Evolutionary conservation across 257 asterid species (phyloP), one percentile per base, ranked within the genome.

Genomic region (Nicotiana benthamiana): DNA sequence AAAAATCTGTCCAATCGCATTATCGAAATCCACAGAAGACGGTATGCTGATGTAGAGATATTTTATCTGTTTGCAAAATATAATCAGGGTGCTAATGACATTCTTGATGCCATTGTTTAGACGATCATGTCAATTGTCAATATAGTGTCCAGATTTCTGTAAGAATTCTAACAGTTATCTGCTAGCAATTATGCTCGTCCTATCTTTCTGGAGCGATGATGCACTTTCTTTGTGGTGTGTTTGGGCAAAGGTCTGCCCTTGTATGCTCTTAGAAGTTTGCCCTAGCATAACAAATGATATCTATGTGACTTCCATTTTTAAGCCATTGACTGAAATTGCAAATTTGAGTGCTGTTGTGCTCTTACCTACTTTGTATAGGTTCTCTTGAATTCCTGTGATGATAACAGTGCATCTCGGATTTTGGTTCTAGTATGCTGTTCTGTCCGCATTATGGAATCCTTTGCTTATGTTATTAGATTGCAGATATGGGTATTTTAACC

Each of bases 1-100:
- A 90, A 85, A 57, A 90, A 88, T 59, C 88, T 95, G 70, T 86
- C 97, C 8, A 83, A 83, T 70, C 91, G 92, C 79, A 91, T 95
- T 53, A 83, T 74, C 75, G 95, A 92, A 62, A 84, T 87, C 63
- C 99, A 95, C 88, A 90, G 85, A 87, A 85, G 92, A 79, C 91
- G 97, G 99, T 93, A 90, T 61, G 83, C 54, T n/a, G 54, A 64
- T 11, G 8, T 74, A 48, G 24, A 74, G 4, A 74, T 48, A 7
- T 1, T 74, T 48, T 26, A 62, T 62, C 40, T 72, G 79, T 1
- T 74, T 74, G 78, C 26, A 36, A 46, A 74, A 74, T 48, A 48
- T 48, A 24, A 72, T 24, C 61, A 7, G 22, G 61, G 61, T 26
- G 61, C 78, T 74, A 24, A 74, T 64, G 74, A 6, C 24, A 16